phyloP scores from a whole-genome alignment of 306 rosid genomes.

The Lotus japonicus region DNA sequence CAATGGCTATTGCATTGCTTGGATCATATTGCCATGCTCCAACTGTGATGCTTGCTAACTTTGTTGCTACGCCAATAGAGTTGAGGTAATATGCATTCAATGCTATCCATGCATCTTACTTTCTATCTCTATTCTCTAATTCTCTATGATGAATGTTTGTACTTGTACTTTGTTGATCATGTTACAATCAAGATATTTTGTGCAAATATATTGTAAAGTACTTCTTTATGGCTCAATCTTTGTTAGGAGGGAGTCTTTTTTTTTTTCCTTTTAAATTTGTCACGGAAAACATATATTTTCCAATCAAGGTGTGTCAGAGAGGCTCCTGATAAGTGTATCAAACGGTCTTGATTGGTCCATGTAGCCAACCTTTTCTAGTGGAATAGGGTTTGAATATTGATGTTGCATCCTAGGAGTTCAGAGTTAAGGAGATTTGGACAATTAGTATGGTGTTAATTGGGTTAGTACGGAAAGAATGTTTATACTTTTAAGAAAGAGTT shows the following conservation, averaged over 20 bases:
- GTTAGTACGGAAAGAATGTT: not conserved
- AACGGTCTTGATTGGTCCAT: not conserved
- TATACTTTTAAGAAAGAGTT: not conserved
- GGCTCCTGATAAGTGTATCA: not conserved
- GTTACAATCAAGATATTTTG: not conserved
- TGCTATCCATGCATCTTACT: not conserved
- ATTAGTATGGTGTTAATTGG: no score
- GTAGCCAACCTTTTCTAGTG: not conserved
- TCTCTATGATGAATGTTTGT: not conserved
- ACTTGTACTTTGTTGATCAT: constrained; percentile 6
- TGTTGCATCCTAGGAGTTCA: no score
- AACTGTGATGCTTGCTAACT: constrained; percentile 76
- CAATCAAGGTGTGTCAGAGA: not conserved
- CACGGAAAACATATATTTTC: not conserved
- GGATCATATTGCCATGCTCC: constrained; percentile 78
- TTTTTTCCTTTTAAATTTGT: not conserved
- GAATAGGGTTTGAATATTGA: not conserved
- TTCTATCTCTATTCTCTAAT: not conserved
- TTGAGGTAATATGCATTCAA: constrained; percentile 52
- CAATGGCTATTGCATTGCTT: constrained; percentile 66
- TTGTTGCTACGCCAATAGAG: constrained; percentile 87
- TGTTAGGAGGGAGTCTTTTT: not conserved
- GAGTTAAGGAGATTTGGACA: no score
- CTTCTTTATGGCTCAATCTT: not conserved
- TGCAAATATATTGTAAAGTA: not conserved